These are phyloP conservation scores for Albophoma yamanashiensis DNA, from an alignment of 2,329 filamentous ascomycete species.

Conservation along the genomic window DNA sequence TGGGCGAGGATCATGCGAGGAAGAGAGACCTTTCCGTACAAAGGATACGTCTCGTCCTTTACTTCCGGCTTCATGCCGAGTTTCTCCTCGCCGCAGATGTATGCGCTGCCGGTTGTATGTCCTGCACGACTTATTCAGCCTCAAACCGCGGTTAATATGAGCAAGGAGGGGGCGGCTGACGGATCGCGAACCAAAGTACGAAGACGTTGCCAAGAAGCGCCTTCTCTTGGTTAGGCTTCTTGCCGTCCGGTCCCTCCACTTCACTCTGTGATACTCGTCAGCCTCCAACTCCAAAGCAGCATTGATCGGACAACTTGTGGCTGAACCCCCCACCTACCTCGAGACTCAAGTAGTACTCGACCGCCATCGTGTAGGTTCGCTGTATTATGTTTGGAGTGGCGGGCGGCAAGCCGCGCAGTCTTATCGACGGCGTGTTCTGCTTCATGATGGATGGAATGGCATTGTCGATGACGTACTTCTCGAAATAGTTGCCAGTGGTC, in stretches of 20 bases:
- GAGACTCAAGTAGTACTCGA: constrained; percentile 12
- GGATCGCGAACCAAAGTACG: constrained; percentile 33
- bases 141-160: background rate
- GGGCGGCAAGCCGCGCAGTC: background rate
- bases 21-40: constrained; percentile 24
- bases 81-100: constrained; percentile 26
- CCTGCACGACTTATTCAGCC: constrained; percentile 16
- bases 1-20: constrained; percentile 35
- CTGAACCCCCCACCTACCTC: constrained; percentile 7
- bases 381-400: constrained; percentile 6
- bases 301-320: background rate
- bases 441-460: constrained; percentile 17
- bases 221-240: constrained; percentile 14
- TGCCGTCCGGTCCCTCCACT: background rate
- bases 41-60: constrained; percentile 24
- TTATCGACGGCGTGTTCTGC: constrained; percentile 2
- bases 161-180: constrained; percentile 21
- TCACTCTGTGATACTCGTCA: constrained; percentile 1
- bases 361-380: constrained; percentile 10
- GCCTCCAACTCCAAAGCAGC: background rate
- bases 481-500: constrained; percentile 20
- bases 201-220: constrained; percentile 29
- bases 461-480: constrained; percentile 22
- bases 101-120: constrained; percentile 32
- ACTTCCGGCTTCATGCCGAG: constrained; percentile 27